These are phyloP conservation scores for Phytophthora cactorum DNA, from an alignment of 352 stramenopile species.

Conservation along the genomic window DNA sequence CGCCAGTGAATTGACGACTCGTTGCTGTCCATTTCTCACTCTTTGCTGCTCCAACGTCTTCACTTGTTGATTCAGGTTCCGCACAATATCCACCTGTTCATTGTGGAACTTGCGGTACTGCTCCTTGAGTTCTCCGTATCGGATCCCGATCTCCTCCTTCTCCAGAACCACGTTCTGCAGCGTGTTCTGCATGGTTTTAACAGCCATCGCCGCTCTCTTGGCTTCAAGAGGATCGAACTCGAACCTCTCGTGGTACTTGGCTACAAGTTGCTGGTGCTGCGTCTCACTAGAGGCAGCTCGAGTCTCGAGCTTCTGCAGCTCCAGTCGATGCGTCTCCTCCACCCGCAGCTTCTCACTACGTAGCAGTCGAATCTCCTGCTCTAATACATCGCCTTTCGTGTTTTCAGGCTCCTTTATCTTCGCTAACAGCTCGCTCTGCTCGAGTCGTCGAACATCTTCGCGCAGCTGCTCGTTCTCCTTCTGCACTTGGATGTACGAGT, in stretches of 20 bases:
- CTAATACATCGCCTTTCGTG: slow-evolving; percentile 24
- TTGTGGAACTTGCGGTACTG: slow-evolving; percentile 42
- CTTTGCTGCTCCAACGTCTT: slow-evolving; percentile 22
- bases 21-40: slow-evolving; percentile 14
- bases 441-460: slow-evolving; percentile 10
- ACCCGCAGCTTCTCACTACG: slow-evolving; percentile 54
- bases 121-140: slow-evolving; percentile 47
- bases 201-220: slow-evolving; percentile 56
- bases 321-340: slow-evolving; percentile 43
- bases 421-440: slow-evolving; percentile 20
- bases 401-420: slow-evolving; percentile 27
- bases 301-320: slow-evolving; percentile 43
- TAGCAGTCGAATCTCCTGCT: slow-evolving; percentile 61
- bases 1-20: slow-evolving; percentile 32
- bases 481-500: slow-evolving; percentile 72
- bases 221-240: slow-evolving; percentile 60
- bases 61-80: slow-evolving; percentile 31
- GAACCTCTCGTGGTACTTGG: slow-evolving; percentile 61
- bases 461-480: slow-evolving; percentile 49
- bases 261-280: slow-evolving; percentile 43
- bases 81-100: slow-evolving; percentile 28
- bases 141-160: slow-evolving; percentile 68
- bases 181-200: slow-evolving; percentile 60
- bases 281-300: slow-evolving; percentile 35
- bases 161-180: slow-evolving; percentile 64